A percentile compares a stretch with the other conserved stretches of the same genome.
Conservation (phyloP, 1,284 basidiomycete genomes). For the Singerocomus inundabilis region DNA sequence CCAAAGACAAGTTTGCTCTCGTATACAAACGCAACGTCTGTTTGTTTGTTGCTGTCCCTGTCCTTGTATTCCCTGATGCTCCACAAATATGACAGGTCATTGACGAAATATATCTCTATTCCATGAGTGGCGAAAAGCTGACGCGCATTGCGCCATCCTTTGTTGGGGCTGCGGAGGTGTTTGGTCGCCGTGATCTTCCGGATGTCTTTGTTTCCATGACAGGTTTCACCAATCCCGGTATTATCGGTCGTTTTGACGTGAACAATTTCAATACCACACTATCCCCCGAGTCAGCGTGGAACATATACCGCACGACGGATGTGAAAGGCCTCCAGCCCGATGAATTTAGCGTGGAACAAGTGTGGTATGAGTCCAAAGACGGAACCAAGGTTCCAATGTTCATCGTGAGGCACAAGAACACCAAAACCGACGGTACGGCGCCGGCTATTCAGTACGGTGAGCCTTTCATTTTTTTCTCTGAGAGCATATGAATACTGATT, state of each 20-base stretch:
- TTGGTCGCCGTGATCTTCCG: constrained; percentile 54
- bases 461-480: constrained; percentile 13
- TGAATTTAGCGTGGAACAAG: constrained; percentile 74
- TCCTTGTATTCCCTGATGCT: constrained; percentile 12
- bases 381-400: constrained; percentile 87
- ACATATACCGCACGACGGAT: constrained; percentile 57
- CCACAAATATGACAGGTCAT: constrained; percentile 52
- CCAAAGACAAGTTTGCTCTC: constrained; percentile 59
- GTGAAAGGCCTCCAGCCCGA: constrained; percentile 66
- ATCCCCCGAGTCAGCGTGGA: constrained; percentile 52
- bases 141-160: constrained; percentile 63
- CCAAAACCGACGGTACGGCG: constrained; percentile 72
- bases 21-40: constrained; percentile 75
- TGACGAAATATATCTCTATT: constrained; percentile 79
- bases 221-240: constrained; percentile 76
- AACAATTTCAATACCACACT: constrained; percentile 31
- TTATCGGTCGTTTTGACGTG: constrained; percentile 65
- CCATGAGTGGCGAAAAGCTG: constrained; percentile 56
- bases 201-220: constrained; percentile 70
- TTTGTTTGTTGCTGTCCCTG: constrained; percentile 1
- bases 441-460: constrained; percentile 78
- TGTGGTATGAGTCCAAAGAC: constrained; percentile 80
- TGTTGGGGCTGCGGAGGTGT: constrained; percentile 65
- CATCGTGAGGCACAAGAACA: constrained; percentile 74
- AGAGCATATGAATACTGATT: neutral